Conservation (phyloP, 495 filamentous ascomycete species). For the Parmelia sp. region DNA sequence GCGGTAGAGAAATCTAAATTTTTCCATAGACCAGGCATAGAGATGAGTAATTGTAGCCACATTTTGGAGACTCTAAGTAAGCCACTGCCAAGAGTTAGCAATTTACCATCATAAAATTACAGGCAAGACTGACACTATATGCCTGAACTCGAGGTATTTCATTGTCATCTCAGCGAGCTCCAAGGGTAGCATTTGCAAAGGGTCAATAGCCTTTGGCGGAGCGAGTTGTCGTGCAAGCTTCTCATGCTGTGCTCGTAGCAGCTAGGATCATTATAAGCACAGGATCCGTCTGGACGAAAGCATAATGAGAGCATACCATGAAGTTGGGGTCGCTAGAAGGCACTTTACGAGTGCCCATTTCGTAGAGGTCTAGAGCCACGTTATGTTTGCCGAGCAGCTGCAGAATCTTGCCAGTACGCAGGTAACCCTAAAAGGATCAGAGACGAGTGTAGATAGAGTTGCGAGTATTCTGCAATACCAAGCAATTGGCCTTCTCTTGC, state of each 20-base stretch:
- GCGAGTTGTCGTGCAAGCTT: constrained; percentile 37
- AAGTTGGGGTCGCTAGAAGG: constrained; percentile 38
- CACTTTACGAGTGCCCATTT: constrained; percentile 50
- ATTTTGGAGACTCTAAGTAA: constrained; percentile 48
- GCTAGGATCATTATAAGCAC: constrained; percentile 29
- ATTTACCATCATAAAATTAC: not conserved
- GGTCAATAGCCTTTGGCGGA: constrained; percentile 36
- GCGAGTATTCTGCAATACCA: constrained; percentile 29
- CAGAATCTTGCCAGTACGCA: constrained; percentile 58
- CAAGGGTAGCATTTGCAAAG: constrained; percentile 42
- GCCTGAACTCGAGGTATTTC: constrained; percentile 39
- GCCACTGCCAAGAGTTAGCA: constrained; percentile 29
- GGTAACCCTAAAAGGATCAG: constrained; percentile 46
- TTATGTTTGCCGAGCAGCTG: constrained; percentile 47
- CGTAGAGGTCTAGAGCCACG: constrained; percentile 53
- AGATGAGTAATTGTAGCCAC: constrained; percentile 45
- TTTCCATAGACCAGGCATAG: constrained; percentile 43
- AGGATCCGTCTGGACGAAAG: not conserved
- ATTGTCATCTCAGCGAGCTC: constrained; percentile 46
- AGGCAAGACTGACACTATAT: constrained; percentile 42
- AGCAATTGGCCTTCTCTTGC: constrained; percentile 41
- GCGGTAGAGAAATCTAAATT: constrained; percentile 46
- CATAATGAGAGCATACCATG: constrained; percentile 33
- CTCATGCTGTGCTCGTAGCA: constrained; percentile 40
- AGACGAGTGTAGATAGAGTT: not conserved